These are phyloP conservation scores for Claviceps sp. DNA, from an alignment of 2,329 filamentous ascomycete species.

Conservation along the genomic window DNA sequence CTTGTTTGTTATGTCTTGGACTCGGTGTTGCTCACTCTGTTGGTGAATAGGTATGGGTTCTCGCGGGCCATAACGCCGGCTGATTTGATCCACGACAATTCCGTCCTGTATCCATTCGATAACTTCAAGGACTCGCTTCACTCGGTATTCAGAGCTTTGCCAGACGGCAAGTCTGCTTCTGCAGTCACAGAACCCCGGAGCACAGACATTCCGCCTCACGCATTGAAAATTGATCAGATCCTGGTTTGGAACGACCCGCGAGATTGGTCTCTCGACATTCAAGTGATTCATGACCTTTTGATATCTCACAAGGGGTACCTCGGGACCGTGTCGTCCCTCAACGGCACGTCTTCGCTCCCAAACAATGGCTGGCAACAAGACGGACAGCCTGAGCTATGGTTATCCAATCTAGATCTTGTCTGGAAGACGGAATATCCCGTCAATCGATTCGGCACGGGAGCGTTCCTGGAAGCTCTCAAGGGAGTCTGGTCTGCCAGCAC, in stretches of 20 bases:
- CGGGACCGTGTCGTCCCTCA: conserved; percentile 64
- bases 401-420: conserved; percentile 79
- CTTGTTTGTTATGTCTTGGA: background rate
- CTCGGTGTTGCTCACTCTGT: no score
- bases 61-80: conserved; percentile 70
- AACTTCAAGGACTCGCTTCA: conserved; percentile 19
- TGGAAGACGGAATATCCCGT: conserved; percentile 81
- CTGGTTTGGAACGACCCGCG: conserved; percentile 93
- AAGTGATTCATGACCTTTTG: conserved; percentile 72
- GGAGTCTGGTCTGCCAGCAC: conserved; percentile 69
- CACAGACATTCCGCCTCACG: conserved; percentile 21
- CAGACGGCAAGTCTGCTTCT: conserved; percentile 20
- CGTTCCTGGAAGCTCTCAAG: conserved; percentile 69
- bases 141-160: conserved; percentile 15
- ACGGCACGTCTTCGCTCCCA: conserved; percentile 49
- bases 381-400: conserved; percentile 68
- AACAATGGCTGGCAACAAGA: conserved; percentile 74
- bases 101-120: conserved; percentile 73
- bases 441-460: conserved; percentile 81
- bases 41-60: conserved; percentile 48
- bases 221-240: conserved; percentile 73
- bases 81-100: conserved; percentile 65
- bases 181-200: conserved; percentile 20
- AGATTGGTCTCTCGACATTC: conserved; percentile 86
- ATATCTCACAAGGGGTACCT: conserved; percentile 66